Evolutionary conservation across 2,329 filamentous ascomycete genomes (phyloP).

Genomic region (Ampelomyces quisqualis): DNA sequence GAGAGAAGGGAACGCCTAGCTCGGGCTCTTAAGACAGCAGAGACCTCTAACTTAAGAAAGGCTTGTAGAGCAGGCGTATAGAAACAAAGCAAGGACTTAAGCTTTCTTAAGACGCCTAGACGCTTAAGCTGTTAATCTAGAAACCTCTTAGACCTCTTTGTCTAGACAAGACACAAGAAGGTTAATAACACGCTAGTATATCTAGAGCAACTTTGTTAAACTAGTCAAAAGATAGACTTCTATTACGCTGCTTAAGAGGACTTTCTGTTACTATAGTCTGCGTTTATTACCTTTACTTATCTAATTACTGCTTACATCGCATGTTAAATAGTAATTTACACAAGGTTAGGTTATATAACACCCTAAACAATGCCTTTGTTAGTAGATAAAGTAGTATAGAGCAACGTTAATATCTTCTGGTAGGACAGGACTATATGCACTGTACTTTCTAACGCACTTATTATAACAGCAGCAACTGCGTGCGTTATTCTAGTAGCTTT

Average conservation of each 20-base stretch:
- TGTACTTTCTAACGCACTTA: conserved; percentile 7
- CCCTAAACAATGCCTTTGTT: conserved; percentile 5
- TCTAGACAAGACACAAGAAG: conserved; percentile 1
- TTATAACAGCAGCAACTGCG: background rate
- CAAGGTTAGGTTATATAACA: conserved; percentile 9
- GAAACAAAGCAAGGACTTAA: background rate
- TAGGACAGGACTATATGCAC: conserved; percentile 7
- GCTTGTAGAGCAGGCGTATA: background rate
- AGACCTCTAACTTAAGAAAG: conserved; percentile 7
- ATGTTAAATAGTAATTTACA: conserved; percentile 12
- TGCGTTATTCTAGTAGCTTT: conserved; percentile 10
- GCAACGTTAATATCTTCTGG: conserved; percentile 12
- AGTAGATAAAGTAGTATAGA: conserved; percentile 8
- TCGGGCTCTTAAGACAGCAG: conserved; percentile 3
- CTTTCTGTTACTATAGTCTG: conserved; percentile 4
- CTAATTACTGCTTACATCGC: conserved; percentile 6
- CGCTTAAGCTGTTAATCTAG: background rate
- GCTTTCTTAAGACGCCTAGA: too few relatives aligned
- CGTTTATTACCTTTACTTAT: conserved; percentile 12
- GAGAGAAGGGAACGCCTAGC: conserved; percentile 2
- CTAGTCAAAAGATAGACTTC: conserved; percentile 5
- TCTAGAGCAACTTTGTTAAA: conserved; percentile 6
- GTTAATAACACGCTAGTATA: conserved; percentile 3
- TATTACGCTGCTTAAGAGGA: background rate
- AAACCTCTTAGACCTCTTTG: background rate